phyloP scores from a whole-genome alignment of 805 yeast species.

The Suhomyces sp. region DNA sequence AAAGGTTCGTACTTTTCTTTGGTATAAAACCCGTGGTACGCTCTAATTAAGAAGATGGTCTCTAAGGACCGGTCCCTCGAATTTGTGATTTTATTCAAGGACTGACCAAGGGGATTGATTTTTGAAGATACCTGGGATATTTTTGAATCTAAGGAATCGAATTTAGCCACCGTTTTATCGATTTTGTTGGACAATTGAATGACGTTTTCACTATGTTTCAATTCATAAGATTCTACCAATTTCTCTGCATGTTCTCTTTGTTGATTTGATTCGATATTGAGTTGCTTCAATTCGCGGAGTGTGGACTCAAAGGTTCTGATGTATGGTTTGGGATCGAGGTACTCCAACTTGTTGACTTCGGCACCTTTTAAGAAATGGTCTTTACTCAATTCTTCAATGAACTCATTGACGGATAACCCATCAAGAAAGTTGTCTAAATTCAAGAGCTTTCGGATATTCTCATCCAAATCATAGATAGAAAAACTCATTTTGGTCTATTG shows the following conservation, averaged over 20 bases:
- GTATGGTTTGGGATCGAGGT: conserved; percentile 89
- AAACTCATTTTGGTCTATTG: conserved; percentile 42
- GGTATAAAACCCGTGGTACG: conserved; percentile 75
- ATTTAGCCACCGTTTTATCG: conserved; percentile 45
- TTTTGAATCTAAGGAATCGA: conserved; percentile 49
- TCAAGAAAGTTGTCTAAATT: conserved; percentile 63
- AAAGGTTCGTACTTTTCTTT: conserved; percentile 55
- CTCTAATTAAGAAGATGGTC: conserved; percentile 69
- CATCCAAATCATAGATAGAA: conserved; percentile 61
- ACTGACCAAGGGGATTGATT: conserved; percentile 69
- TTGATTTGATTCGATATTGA: conserved; percentile 55
- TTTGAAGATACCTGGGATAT: conserved; percentile 57
- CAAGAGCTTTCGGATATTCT: conserved; percentile 55
- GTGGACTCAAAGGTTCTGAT: conserved; percentile 91
- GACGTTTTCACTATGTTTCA: conserved; percentile 67
- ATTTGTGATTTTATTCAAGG: conserved; percentile 63
- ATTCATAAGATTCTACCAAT: conserved; percentile 60
- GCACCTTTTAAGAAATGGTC: conserved; percentile 56
- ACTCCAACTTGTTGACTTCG: conserved; percentile 51
- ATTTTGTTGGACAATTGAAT: conserved; percentile 52
- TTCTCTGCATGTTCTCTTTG: conserved; percentile 52
- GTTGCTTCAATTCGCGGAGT: conserved; percentile 61
- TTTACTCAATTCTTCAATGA: conserved; percentile 74
- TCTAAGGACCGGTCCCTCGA: conserved; percentile 72
- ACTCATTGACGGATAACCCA: conserved; percentile 72